Evolutionary conservation across 1,284 basidiomycete genomes (phyloP).

Genomic region (Boletus semigastroideus): DNA sequence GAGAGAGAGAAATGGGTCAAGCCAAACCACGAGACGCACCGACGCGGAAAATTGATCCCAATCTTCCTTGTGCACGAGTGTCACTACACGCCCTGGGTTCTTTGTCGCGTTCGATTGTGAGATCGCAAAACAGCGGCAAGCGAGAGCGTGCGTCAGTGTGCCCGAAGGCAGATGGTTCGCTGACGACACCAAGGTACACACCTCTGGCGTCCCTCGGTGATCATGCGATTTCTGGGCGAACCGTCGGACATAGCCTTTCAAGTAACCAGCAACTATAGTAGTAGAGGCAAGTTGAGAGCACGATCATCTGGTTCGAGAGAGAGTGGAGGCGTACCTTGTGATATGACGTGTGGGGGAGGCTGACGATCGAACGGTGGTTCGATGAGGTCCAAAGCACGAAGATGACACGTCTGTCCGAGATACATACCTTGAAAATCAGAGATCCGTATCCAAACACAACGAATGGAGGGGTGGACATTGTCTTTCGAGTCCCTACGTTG

Average conservation of each 20-base stretch:
- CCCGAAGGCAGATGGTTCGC: neutral
- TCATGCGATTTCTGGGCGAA: constrained; percentile 89
- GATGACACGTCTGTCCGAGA: no score
- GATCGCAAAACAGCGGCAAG: neutral
- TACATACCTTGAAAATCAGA: constrained; percentile 71
- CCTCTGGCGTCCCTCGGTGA: constrained; percentile 81
- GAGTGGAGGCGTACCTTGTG: constrained; percentile 44
- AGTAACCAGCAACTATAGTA: constrained; percentile 65
- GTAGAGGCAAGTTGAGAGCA: neutral
- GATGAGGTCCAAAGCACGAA: neutral
- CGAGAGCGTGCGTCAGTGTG: neutral
- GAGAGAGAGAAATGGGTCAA: neutral
- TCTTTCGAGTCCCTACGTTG: neutral
- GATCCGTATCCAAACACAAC: constrained; percentile 82
- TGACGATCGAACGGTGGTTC: constrained; percentile 26
- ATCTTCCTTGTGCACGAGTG: constrained; percentile 80
- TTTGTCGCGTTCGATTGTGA: no score
- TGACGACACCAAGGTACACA: constrained; percentile 25
- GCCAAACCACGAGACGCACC: constrained; percentile 38
- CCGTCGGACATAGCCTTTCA: constrained; percentile 83
- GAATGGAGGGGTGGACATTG: constrained; percentile 38
- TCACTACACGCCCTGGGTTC: constrained; percentile 85
- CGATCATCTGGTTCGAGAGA: neutral
- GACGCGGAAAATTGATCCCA: constrained; percentile 73
- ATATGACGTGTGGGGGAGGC: constrained; percentile 72